These are phyloP conservation scores for Coffea canephora DNA, from an alignment of 257 asterid species.

Conservation along the genomic window DNA sequence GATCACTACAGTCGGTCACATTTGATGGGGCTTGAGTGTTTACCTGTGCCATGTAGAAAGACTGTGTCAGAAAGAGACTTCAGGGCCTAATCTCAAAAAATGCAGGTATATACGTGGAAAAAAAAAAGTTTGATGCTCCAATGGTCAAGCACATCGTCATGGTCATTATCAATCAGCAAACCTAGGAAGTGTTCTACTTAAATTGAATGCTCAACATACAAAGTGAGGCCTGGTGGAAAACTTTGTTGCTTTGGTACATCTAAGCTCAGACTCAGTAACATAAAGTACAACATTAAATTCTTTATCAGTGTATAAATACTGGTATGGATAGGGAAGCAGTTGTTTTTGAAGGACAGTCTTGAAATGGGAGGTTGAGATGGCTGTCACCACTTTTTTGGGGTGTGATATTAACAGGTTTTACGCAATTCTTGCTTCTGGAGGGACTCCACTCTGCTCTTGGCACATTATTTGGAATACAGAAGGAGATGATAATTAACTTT, in stretches of 20 bases:
- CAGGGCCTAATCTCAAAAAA: neutral
- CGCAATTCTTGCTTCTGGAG: neutral
- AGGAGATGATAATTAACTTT: neutral
- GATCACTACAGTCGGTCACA: constrained; percentile 78
- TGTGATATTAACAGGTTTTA: too few relatives aligned
- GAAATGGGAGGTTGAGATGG: neutral
- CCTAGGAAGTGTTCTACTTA: neutral
- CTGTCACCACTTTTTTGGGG: too few relatives aligned
- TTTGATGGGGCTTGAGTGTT: constrained; percentile 81
- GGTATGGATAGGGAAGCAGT: neutral
- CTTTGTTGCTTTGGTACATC: too few relatives aligned
- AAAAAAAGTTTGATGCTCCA: neutral
- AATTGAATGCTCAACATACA: neutral
- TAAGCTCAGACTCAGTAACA: too few relatives aligned
- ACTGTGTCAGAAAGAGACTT: neutral
- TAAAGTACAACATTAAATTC: too few relatives aligned
- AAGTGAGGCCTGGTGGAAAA: too few relatives aligned
- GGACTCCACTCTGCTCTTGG: neutral
- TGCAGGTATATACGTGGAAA: too few relatives aligned
- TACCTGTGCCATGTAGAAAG: constrained; percentile 44
- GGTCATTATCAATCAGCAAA: neutral
- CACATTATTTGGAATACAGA: neutral
- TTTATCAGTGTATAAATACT: neutral
- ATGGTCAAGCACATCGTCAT: neutral
- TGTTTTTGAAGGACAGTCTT: neutral